Base-by-base conservation (phyloP, 257 asterid genomes). In the Solanum sparsipilum region DNA sequence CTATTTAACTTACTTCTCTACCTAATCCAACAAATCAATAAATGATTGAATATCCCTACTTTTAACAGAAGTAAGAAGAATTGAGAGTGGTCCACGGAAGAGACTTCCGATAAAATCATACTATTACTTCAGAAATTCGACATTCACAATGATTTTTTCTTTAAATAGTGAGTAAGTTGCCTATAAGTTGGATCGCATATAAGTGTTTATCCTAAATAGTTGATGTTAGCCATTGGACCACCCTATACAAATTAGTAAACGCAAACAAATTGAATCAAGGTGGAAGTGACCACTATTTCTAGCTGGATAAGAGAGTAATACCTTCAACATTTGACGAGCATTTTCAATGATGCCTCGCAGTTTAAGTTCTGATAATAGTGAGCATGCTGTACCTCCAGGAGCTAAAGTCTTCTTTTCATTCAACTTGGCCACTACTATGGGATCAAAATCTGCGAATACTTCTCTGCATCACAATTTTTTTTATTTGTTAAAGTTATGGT, bases 311-410 rank as follows among this genome's bases (percentile, higher is more conserved):
- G 15, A 35, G 31, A 36, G 63, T 25, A 78, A 16, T 86, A 95
- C 98, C 92, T 93, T 95, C 89, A 96, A 95, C 87, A 94, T 84
- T 90, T 95, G 98, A 75, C 99, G 98, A 39, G 98, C 98, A 93
- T 97, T 97, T 92, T 97, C 99, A 83, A 94, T 93, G 86, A 96
- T 93, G 81, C 95, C 94, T 60, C 99, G 94, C 72, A 97, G 91
- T 92, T 96, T 97, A 79, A 94, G 75, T 90, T 95, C 99, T 75
- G 98, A 95, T 86, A 97, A 91, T 91, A 96, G 98, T 87, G 96
- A 89, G 93, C 93, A 93, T 56, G 96, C 97, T 65, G 92, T 93
- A 89, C 95, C 90, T 90, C 98, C 99, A 63, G 95, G 92, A 29
- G 92, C 31, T 29, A 93, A 76, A 38, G 96, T 89, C 93, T 95